Evolutionary conservation across 257 asterid genomes (phyloP), one percentile per base, ranked within the genome.

Genomic region (Schizonepeta tenuifolia): DNA sequence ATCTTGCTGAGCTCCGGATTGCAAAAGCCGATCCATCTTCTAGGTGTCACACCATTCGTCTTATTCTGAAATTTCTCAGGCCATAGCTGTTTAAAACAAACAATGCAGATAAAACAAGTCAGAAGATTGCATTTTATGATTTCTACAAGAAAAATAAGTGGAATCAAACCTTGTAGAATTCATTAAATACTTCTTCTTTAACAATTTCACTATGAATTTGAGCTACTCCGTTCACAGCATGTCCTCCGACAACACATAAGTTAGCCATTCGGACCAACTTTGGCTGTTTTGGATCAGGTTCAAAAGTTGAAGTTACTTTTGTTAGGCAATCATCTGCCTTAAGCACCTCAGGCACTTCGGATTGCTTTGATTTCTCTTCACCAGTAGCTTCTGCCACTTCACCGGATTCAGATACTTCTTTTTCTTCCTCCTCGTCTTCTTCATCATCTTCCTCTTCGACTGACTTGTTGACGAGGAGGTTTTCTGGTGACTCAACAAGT

Each of bases 161-260:
- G 54, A 68, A 51, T 62, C 60, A 65, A 21, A 24, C 5, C 46
- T 92, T 72, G 76, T 86, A 92, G 65, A 92, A 92, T 20, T 86
- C 96, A 64, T 81, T 88, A 41, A 92, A 92, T 57, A 92, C 98
- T 65, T 92, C 98, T 15, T 84, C 64, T 70, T 88, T 90, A 75
- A 92, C 96, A 65, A 90, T 92, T 26, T 92, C 89, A 49, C 94
- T 90, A 46, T 92, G 98, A 81, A 92, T 92, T 77, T 84, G 96
- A 9, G 98, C 98, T 70, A 92, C 96, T 57, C 98, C 98, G 77
- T 92, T 92, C 69, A 92, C 96, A 55, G 94, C 88, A 80, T 90
- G 96, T 59, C 98, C 96, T 62, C 92, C 96, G 71, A 86, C 92
- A 47, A 90, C 90, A 65, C 94, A 92, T 41, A 90, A 79, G 76